These are phyloP conservation scores for Leishmania tropica DNA, from an alignment of 208 protist species.

Conservation along the genomic window DNA sequence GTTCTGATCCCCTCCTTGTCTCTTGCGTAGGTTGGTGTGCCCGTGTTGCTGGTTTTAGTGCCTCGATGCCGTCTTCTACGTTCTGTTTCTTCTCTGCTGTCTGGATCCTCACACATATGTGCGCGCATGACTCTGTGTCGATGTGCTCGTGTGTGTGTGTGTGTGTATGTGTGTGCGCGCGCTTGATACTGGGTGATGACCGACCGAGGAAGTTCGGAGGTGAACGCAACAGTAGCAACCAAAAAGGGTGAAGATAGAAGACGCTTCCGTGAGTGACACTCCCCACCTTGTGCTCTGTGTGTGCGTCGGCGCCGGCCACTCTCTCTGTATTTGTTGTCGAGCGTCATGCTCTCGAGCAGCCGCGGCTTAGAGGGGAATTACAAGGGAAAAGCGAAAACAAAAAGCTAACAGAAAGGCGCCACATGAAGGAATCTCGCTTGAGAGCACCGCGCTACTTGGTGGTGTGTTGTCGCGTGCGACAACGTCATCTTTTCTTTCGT, in stretches of 20 bases:
- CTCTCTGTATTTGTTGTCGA: not conserved
- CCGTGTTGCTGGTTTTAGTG: not conserved
- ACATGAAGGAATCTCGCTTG: not conserved
- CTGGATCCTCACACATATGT: not conserved
- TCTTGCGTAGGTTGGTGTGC: not conserved
- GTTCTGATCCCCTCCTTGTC: not conserved
- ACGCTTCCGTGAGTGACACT: not conserved
- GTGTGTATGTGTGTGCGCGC: not conserved
- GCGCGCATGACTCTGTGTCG: not conserved
- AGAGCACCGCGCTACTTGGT: too few relatives aligned
- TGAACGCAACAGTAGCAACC: not conserved
- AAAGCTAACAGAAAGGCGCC: not conserved
- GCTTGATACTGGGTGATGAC: not conserved
- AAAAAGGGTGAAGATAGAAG: not conserved
- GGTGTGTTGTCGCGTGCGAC: not conserved
- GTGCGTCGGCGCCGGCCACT: not conserved
- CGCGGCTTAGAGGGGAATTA: not conserved
- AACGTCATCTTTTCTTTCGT: not conserved
- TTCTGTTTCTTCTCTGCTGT: slow-evolving; percentile 10
- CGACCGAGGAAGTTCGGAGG: not conserved
- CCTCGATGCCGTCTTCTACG: not conserved
- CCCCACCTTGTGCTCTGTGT: not conserved
- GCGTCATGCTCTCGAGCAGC: not conserved
- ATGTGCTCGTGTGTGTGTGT: too few relatives aligned
- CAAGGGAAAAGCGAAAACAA: not conserved